Evolutionary conservation across 148 eudicot genomes (phyloP), one percentile per base, ranked within the genome.

Genomic region (Rhododendron vialii): DNA sequence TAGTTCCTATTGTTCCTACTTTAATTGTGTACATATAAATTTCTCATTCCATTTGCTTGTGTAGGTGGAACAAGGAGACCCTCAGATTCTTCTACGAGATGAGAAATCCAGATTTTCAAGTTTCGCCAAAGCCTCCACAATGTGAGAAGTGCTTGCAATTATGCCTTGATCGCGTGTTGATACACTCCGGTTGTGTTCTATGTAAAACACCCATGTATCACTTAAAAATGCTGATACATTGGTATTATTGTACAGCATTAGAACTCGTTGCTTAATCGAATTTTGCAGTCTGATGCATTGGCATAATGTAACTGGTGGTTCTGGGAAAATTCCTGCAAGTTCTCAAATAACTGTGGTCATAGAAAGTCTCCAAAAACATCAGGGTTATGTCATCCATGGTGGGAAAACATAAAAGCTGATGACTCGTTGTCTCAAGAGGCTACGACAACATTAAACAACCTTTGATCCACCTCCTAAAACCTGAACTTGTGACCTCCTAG

Each of bases 51-150:
- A 45, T 53, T 78, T 17, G 24, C 22, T 78, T 61, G 76, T 61
- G 80, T 83, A 96, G 98, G 95, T 96, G 53, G 99, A 96, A 87
- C 92, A 95, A 89, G 99, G 99, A 83, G 90, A 94, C 86, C 99
- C 99, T 20, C 90, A 88, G 77, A 80, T 89, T 89, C 94, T 96
- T 85, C 89, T 93, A 77, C 92, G 86, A 83, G 91, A 94, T 22
- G 90, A 83, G 78, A 74, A 43, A 22, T 91, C 95, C 57, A 90
- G 86, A 86, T 95, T 96, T 88, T 93, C 96, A 43, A 94, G 94
- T 83, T 96, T 96, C 69, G 92, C 91, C 14, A 91, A 90, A 91
- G 98, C 99, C 85, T 93, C 98, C 3, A 83, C 89, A 15, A 94
- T 93, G 94, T 94, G 84, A 89, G 73, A 53, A 22, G 55, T 11